phyloP scores from a whole-genome alignment of 768 basidiomycete genomes.

The Galerina marginata region DNA sequence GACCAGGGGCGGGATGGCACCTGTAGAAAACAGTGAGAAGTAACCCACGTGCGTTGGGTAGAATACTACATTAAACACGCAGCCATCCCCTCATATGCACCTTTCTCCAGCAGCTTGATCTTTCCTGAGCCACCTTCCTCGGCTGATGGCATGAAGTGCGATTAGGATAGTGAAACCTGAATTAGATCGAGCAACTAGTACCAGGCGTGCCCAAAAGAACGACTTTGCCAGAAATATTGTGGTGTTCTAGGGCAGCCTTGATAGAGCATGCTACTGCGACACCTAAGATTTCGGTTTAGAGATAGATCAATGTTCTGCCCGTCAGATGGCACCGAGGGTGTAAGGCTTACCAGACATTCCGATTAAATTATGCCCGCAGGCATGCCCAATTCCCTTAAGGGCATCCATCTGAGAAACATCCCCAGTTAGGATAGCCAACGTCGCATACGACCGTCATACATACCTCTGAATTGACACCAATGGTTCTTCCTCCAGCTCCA shows the following conservation, averaged over 20 bases:
- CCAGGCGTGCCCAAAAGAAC: slow-evolving; percentile 82
- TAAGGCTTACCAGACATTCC: slow-evolving; percentile 55
- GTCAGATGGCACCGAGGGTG: neutral
- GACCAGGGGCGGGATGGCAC: slow-evolving; percentile 86
- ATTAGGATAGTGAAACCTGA: neutral
- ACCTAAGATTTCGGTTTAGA: slow-evolving; percentile 38
- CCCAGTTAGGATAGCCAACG: no score
- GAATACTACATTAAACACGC: slow-evolving; percentile 69
- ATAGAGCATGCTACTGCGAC: slow-evolving; percentile 75
- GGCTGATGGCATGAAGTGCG: slow-evolving; percentile 44
- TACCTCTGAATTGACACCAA: slow-evolving; percentile 83
- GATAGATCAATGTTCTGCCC: neutral
- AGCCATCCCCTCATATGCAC: slow-evolving; percentile 78
- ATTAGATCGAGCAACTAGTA: slow-evolving; percentile 27
- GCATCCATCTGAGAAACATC: slow-evolving; percentile 59
- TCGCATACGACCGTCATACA: slow-evolving; percentile 1
- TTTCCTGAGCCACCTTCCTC: slow-evolving; percentile 85
- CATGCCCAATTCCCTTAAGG: slow-evolving; percentile 65
- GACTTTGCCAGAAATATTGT: slow-evolving; percentile 70
- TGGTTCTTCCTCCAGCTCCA: slow-evolving; percentile 68
- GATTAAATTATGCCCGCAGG: slow-evolving; percentile 86
- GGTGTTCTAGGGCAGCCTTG: slow-evolving; percentile 64
- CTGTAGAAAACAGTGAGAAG: slow-evolving; percentile 36
- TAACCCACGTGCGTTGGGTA: neutral
- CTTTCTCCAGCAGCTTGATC: slow-evolving; percentile 66